A percentile compares a stretch with the other conserved stretches of the same genome.
These are phyloP conservation scores for Leccinum olivaceoglutinosum DNA, from an alignment of 1,284 basidiomycete genomes.

Conservation along the genomic window DNA sequence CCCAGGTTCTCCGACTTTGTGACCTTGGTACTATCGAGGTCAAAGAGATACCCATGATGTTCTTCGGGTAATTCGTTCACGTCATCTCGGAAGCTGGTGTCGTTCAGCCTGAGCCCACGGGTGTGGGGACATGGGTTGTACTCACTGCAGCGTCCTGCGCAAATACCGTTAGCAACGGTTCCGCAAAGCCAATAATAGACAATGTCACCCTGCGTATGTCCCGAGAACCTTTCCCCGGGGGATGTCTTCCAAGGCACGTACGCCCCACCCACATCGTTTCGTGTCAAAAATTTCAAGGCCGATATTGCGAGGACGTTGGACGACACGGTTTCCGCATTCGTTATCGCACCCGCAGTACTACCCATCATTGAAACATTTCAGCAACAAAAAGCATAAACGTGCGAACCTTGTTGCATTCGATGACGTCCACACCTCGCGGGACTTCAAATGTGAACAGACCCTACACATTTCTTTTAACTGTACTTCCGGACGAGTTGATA, in stretches of 20 bases:
- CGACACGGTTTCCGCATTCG: slow-evolving; percentile 47
- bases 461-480: slow-evolving; percentile 28
- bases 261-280: slow-evolving; percentile 49
- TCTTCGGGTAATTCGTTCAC: slow-evolving; percentile 32
- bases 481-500: slow-evolving; percentile 11
- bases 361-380: background rate
- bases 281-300: slow-evolving; percentile 57
- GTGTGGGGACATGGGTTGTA: slow-evolving; percentile 1
- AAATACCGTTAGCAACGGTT: slow-evolving; percentile 4
- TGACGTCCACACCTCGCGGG: slow-evolving; percentile 41
- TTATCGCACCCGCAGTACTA: slow-evolving; percentile 43
- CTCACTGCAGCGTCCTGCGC: slow-evolving; percentile 24
- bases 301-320: slow-evolving; percentile 43
- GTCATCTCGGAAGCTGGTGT: slow-evolving; percentile 35
- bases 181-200: background rate
- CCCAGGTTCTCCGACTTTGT: slow-evolving; percentile 30
- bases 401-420: slow-evolving; percentile 56
- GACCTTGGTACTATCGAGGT: slow-evolving; percentile 51
- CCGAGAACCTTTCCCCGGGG: slow-evolving; percentile 53
- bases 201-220: slow-evolving; percentile 54
- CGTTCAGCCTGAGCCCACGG: slow-evolving; percentile 1
- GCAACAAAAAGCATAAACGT: background rate
- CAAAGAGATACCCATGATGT: slow-evolving; percentile 46
- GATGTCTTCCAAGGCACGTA: slow-evolving; percentile 33
- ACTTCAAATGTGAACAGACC: slow-evolving; percentile 44